Base-by-base conservation (phyloP, 805 yeast species). In the Candida namnaoensis region DNA sequence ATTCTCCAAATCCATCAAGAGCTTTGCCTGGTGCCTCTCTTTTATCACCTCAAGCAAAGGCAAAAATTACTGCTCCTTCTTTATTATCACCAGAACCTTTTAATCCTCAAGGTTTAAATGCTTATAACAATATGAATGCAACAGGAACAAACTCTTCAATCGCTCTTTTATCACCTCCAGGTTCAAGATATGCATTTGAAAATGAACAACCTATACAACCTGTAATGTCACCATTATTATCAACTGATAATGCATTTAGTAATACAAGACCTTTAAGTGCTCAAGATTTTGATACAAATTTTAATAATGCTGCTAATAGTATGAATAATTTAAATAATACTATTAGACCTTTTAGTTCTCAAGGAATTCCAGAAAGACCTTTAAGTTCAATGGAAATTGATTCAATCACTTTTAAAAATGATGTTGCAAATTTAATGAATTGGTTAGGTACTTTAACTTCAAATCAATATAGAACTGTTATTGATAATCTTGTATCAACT, bases 391-490 rank as follows among this genome's bases (percentile, higher is more conserved):
- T 54, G 58, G 59, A 56, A 37, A 48, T 54, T 38, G 60, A 56
- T 33, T 54, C 58, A 4, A 36, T 48, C 13, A 66, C 67, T 44
- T 74, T 74, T 51, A 71, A 68, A 48, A 71, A 63, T 52, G 82
- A 78, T 49, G 64, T 77, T 52, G 62, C 68, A 41, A 68, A 68
- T 46, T 62, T 73, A 47, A 66, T 73, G 47, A 64, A 62, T 45
- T 76, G 80, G 80, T 62, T 74, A 45, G 68, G 68, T 40, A 64
- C 63, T 47, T 63, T 78, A 55, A 65, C 62, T 38, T 67, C 74
- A n/a, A 68, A 66, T 37, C 81, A 78, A 46, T 74, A 67, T 48
- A 62, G 72, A 42, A 62, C 72, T 39, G 71, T 76, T 58, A 65
- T 76, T 44, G 82, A 77, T 49, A 71, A 74, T 52, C 58, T 78